A percentile compares a stretch with the other conserved stretches of the same genome.
Conservation (phyloP, 148 eudicot species). For the Suaeda aralocaspica region DNA sequence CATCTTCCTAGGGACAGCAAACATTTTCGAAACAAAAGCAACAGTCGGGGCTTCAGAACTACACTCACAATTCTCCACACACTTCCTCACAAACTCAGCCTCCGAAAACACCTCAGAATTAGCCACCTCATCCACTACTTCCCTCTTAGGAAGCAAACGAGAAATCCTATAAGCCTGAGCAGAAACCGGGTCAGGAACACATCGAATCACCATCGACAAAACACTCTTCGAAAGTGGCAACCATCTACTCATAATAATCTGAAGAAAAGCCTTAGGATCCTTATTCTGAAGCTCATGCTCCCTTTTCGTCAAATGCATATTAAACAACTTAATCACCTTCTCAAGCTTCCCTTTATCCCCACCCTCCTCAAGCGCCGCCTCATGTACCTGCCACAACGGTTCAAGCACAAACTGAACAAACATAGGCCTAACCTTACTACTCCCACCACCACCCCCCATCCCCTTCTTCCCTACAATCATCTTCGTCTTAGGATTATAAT, state of each 20-base stretch:
- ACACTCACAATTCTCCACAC: slow-evolving; percentile 74
- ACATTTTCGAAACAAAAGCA: slow-evolving; percentile 95
- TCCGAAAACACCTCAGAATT: slow-evolving; percentile 52
- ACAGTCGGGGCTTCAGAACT: slow-evolving; percentile 71
- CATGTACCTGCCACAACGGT: slow-evolving; percentile 84
- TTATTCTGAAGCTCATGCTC: slow-evolving; percentile 76
- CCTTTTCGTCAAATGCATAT: slow-evolving; percentile 56
- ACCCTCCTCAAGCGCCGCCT: slow-evolving; percentile 52
- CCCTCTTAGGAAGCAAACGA: slow-evolving; percentile 86
- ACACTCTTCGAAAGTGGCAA: slow-evolving; percentile 71
- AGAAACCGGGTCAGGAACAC: slow-evolving; percentile 65
- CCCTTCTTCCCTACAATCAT: slow-evolving; percentile 70
- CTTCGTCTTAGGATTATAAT: slow-evolving; percentile 63
- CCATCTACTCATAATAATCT: slow-evolving; percentile 84
- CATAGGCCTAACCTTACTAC: slow-evolving; percentile 65
- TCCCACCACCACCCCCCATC: slow-evolving; percentile 43
- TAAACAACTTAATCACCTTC: slow-evolving; percentile 66
- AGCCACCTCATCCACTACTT: slow-evolving; percentile 36
- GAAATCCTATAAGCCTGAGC: slow-evolving; percentile 68
- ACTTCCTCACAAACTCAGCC: slow-evolving; percentile 68
- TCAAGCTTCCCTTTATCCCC: slow-evolving; percentile 59
- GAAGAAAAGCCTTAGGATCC: slow-evolving; percentile 79
- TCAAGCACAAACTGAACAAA: slow-evolving; percentile 84
- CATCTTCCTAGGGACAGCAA: slow-evolving; percentile 74
- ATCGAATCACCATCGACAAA: slow-evolving; percentile 66